A percentile compares a stretch with the other conserved stretches of the same genome.
phyloP scores from a whole-genome alignment of 176 grass and related monocot genomes.

The Ampelocalamus luodianensis region DNA sequence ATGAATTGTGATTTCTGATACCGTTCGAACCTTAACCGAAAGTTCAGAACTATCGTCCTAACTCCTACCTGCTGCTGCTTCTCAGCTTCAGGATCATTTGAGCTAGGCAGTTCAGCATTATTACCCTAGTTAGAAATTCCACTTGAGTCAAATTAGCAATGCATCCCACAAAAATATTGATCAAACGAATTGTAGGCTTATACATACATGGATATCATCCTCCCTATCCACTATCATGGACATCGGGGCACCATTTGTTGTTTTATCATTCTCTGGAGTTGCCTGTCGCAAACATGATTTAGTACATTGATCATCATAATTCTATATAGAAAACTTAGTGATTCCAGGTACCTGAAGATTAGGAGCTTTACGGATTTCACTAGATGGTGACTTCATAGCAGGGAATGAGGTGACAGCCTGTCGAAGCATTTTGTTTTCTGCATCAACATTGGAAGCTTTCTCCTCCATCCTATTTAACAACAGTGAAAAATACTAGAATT shows the following conservation, averaged over 20 bases:
- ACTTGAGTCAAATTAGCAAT: constrained; percentile 23
- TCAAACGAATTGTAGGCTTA: background rate
- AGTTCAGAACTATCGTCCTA: constrained; percentile 23
- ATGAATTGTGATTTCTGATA: background rate
- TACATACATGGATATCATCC: constrained; percentile 45
- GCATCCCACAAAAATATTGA: background rate
- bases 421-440: constrained; percentile 64
- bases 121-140: constrained; percentile 40
- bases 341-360: constrained; percentile 37
- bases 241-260: constrained; percentile 39
- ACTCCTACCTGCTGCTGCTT: constrained; percentile 54
- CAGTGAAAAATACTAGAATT: background rate
- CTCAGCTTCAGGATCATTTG: constrained; percentile 53
- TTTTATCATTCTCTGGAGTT: constrained; percentile 43
- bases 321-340: background rate
- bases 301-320: constrained; percentile 4
- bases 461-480: constrained; percentile 57
- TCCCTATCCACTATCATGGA: constrained; percentile 34
- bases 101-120: constrained; percentile 21
- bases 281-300: constrained; percentile 30
- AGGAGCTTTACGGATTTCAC: constrained; percentile 4
- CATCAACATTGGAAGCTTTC: constrained; percentile 53
- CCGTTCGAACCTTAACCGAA: background rate
- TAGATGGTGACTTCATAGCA: constrained; percentile 33
- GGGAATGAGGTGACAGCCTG: constrained; percentile 43